phyloP scores from a whole-genome alignment of 345 rosid genomes.

The Eucalyptus albens region DNA sequence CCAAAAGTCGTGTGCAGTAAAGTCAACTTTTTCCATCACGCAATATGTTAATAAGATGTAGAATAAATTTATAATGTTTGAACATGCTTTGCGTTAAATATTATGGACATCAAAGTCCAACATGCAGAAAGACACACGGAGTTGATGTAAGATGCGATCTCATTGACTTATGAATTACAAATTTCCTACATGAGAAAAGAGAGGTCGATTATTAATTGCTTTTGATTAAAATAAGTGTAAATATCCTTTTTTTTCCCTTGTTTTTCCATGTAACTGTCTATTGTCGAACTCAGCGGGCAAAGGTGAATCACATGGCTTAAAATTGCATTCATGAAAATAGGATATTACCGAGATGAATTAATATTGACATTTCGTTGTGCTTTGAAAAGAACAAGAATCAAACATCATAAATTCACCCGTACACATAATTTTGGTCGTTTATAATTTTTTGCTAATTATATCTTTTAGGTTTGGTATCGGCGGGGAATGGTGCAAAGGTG shows the following conservation, averaged over 20 bases:
- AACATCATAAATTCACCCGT: neutral
- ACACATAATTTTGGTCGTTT: neutral
- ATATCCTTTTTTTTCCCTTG: neutral
- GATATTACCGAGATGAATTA: neutral
- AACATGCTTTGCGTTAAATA: neutral
- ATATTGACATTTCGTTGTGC: neutral
- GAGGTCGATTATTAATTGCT: neutral
- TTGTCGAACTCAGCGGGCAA: too few relatives aligned
- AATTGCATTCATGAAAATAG: neutral
- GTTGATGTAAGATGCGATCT: neutral
- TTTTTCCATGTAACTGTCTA: neutral
- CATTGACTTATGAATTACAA: neutral
- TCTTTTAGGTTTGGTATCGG: neutral
- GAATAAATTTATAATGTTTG: neutral
- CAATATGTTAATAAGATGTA: neutral
- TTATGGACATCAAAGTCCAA: neutral
- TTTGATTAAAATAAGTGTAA: neutral
- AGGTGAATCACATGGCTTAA: neutral
- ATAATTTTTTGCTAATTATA: neutral
- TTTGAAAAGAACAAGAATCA: neutral
- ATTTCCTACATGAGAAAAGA: neutral
- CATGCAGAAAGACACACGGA: neutral
- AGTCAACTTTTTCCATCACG: neutral
- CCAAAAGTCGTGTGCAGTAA: neutral
- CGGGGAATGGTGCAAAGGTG: neutral